Evolutionary conservation across 2,329 filamentous ascomycete species (phyloP).

Genomic region (Penicillium italicum): DNA sequence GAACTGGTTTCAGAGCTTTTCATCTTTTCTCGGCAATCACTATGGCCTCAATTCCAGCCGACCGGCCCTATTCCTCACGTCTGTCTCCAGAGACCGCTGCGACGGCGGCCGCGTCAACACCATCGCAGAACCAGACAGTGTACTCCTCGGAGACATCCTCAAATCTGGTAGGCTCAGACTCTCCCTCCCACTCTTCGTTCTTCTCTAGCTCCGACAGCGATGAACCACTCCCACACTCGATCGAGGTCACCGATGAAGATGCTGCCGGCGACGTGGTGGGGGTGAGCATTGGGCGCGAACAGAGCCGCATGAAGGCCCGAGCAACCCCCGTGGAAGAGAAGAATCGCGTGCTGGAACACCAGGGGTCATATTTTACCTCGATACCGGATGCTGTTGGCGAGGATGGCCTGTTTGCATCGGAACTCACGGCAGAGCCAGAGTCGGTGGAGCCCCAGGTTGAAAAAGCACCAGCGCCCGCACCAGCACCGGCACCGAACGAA

Average conservation of each 20-base stretch:
- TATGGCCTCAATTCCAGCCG: slow-evolving; percentile 1
- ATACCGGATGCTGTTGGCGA: slow-evolving; percentile 34
- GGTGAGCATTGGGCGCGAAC: slow-evolving; percentile 56
- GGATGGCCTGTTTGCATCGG: slow-evolving; percentile 29
- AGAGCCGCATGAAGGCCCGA: slow-evolving; percentile 55
- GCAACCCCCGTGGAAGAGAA: slow-evolving; percentile 59
- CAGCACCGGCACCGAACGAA: background rate
- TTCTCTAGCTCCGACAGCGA: slow-evolving; percentile 36
- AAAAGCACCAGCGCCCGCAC: background rate
- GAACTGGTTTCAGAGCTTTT: background rate
- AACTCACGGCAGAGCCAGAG: slow-evolving; percentile 36
- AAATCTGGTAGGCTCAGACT: slow-evolving; percentile 16
- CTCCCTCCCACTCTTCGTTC: slow-evolving; percentile 21
- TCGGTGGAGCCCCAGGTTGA: slow-evolving; percentile 11
- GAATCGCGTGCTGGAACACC: slow-evolving; percentile 52
- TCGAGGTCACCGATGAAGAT: slow-evolving; percentile 31
- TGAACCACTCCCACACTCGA: slow-evolving; percentile 15
- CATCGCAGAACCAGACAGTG: slow-evolving; percentile 9
- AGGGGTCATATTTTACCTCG: slow-evolving; percentile 48
- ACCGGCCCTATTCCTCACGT: background rate
- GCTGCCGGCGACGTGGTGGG: slow-evolving; percentile 49
- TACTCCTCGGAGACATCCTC: slow-evolving; percentile 23
- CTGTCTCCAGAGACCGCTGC: background rate
- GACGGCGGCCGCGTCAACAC: background rate
- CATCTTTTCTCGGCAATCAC: background rate